A percentile compares a stretch with the other conserved stretches of the same genome.
Evolutionary conservation across 2,329 filamentous ascomycete species (phyloP).

Genomic region (Diplodia seriata): DNA sequence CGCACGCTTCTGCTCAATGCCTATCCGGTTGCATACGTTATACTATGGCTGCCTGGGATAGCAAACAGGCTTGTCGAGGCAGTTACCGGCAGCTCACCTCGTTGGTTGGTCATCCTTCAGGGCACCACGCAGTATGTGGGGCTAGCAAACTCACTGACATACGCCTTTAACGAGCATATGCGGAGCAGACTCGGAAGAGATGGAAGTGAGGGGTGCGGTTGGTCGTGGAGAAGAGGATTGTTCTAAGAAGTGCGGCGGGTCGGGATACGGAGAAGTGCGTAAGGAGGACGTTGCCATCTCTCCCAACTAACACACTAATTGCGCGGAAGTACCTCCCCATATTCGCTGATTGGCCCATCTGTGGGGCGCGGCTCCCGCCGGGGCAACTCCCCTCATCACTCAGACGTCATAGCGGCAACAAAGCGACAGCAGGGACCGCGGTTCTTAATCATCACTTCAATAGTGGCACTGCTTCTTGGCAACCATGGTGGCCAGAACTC

Average conservation of each 20-base stretch:
- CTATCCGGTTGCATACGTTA: slow-evolving; percentile 45
- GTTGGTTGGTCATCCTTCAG: slow-evolving; percentile 35
- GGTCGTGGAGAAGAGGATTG: slow-evolving; percentile 15
- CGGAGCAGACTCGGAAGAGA: neutral
- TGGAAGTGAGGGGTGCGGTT: slow-evolving; percentile 7
- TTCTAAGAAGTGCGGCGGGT: neutral
- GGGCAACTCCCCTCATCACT: neutral
- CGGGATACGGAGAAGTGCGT: too few relatives aligned
- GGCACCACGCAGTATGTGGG: slow-evolving; percentile 39
- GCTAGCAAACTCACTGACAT: slow-evolving; percentile 37
- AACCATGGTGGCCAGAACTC: neutral
- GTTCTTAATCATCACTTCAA: neutral
- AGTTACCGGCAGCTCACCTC: slow-evolving; percentile 33
- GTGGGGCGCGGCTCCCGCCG: neutral
- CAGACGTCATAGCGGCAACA: slow-evolving; percentile 4
- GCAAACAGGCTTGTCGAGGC: slow-evolving; percentile 37
- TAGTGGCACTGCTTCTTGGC: neutral
- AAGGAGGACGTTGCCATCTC: neutral
- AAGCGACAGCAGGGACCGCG: too few relatives aligned
- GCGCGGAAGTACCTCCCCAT: neutral
- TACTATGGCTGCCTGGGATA: slow-evolving; percentile 46
- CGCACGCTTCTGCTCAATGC: slow-evolving; percentile 45
- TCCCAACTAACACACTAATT: neutral
- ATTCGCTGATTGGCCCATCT: neutral
- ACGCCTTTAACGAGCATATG: slow-evolving; percentile 36